phyloP scores from a whole-genome alignment of 2,329 filamentous ascomycete genomes.

The Sporothrix inflata region DNA sequence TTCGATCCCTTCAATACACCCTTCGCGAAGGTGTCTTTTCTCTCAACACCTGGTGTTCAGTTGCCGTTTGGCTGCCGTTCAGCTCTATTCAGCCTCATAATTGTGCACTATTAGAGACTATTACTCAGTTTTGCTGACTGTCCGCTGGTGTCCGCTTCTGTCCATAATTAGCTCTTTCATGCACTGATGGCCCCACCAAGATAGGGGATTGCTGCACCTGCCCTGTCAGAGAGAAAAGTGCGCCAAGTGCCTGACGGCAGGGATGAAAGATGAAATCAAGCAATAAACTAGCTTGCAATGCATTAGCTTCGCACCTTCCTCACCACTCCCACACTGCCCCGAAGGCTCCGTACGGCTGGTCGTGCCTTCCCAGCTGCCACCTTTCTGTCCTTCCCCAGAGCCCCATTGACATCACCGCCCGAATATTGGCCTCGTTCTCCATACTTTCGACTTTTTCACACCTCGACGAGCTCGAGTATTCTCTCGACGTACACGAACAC shows the following conservation, averaged over 20 bases:
- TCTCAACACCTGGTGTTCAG: neutral
- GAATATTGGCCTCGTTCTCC: neutral
- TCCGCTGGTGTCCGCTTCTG: neutral
- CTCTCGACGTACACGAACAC: constrained; percentile 1
- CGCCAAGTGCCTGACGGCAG: neutral
- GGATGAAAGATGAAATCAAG: constrained; percentile 18
- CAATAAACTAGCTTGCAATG: neutral
- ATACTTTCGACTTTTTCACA: neutral
- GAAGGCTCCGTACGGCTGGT: neutral
- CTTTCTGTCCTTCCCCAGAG: neutral
- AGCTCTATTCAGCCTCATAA: neutral
- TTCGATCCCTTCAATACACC: neutral
- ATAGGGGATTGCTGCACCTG: constrained; percentile 4
- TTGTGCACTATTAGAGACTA: neutral
- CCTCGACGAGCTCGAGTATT: neutral
- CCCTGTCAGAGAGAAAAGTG: neutral
- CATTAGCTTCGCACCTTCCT: constrained; percentile 6
- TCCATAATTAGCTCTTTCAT: neutral
- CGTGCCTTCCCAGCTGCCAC: neutral
- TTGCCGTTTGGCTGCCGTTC: neutral
- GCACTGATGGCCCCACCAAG: neutral
- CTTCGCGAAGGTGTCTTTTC: neutral
- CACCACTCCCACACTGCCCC: neutral
- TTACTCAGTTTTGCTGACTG: constrained; percentile 15
- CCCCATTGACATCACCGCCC: constrained; percentile 22